Percentiles rank a stretch among this genome's conserved stretches.
Conservation (phyloP, 176 grass and related monocot genomes). For the Dactylis glomerata region DNA sequence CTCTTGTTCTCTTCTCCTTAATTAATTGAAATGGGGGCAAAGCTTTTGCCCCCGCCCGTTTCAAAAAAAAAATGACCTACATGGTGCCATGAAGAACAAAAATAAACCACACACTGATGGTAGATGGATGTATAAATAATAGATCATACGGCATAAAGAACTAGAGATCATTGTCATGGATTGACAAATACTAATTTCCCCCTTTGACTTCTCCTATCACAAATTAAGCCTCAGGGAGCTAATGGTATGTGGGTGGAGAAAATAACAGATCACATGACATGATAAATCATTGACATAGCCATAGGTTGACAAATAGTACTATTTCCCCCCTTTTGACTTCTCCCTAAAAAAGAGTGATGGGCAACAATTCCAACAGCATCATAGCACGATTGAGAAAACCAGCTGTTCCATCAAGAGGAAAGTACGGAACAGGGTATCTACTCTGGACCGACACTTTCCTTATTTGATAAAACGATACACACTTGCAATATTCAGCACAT, state of each 20-base stretch:
- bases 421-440: slow-evolving; percentile 15
- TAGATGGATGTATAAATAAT: not conserved
- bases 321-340: not conserved
- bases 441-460: not conserved
- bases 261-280: not conserved
- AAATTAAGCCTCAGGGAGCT: not conserved
- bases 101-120: not conserved
- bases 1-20: no score
- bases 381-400: not conserved
- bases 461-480: not conserved
- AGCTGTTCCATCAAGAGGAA: not conserved
- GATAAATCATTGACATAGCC: not conserved
- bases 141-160: not conserved
- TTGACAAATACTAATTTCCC: not conserved
- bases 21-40: no score
- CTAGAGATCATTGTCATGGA: not conserved
- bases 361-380: not conserved
- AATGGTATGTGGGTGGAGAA: not conserved
- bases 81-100: slow-evolving; percentile 12
- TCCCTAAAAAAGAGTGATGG: not conserved
- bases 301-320: not conserved
- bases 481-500: not conserved
- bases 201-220: not conserved
- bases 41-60: no score
- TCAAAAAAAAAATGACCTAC: no score